Percentiles rank a stretch among this genome's conserved stretches.
phyloP scores from a whole-genome alignment of 176 grass and related monocot genomes.

The Raddia guianensis region DNA sequence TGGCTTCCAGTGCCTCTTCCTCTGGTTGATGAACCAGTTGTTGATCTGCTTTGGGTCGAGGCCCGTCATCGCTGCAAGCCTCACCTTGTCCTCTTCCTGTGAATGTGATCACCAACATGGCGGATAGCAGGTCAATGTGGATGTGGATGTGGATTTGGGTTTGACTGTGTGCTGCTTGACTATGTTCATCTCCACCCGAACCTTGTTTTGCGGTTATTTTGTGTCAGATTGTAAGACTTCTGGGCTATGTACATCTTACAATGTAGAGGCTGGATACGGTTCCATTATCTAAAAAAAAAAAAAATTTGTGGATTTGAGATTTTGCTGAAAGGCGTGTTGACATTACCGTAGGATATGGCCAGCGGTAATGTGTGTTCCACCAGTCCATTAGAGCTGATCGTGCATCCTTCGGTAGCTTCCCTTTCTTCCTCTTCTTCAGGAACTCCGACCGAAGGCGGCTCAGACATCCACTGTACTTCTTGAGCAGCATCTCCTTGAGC shows the following conservation, averaged over 20 bases:
- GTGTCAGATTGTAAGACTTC: too few relatives aligned
- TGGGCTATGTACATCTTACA: too few relatives aligned
- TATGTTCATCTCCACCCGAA: too few relatives aligned
- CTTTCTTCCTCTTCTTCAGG: conserved; percentile 98
- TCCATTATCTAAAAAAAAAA: too few relatives aligned
- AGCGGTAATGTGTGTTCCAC: conserved; percentile 94
- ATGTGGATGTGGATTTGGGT: background rate
- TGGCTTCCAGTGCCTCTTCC: conserved; percentile 95
- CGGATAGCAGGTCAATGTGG: background rate
- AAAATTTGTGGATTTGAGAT: background rate
- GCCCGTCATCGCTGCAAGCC: conserved; percentile 67
- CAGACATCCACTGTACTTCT: conserved; percentile 95
- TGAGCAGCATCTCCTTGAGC: conserved; percentile 96
- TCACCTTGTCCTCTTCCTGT: conserved; percentile 92
- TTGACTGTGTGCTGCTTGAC: too few relatives aligned
- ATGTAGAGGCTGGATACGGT: too few relatives aligned
- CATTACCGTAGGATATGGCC: conserved; percentile 90
- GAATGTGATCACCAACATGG: background rate
- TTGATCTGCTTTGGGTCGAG: conserved; percentile 94
- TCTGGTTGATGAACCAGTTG: conserved; percentile 99
- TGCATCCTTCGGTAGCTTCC: conserved; percentile 90
- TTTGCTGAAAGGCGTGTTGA: background rate
- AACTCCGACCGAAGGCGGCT: conserved; percentile 86
- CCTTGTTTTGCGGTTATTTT: too few relatives aligned
- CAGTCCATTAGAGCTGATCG: conserved; percentile 73